Percentiles rank a stretch among this genome's conserved stretches.
These are phyloP conservation scores for Aspergillus amoenus DNA, from an alignment of 2,329 filamentous ascomycete species.

Conservation along the genomic window DNA sequence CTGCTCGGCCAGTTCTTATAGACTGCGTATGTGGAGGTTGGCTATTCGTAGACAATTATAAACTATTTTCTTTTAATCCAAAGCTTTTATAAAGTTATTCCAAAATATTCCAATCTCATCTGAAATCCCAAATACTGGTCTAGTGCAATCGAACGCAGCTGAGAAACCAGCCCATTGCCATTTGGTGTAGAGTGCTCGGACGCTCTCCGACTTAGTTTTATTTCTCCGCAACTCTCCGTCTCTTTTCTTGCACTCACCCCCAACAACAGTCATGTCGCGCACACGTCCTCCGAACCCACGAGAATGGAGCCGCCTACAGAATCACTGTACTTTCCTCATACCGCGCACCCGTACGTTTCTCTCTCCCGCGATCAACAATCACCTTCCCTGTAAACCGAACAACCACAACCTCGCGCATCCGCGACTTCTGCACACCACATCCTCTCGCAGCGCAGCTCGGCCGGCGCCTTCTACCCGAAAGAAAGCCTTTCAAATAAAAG, in stretches of 20 bases:
- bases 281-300: constrained; percentile 16
- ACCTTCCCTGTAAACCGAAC: background rate
- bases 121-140: background rate
- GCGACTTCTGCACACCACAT: constrained; percentile 14
- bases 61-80: background rate
- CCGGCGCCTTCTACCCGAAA: constrained; percentile 14
- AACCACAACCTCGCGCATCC: background rate
- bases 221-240: background rate
- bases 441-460: background rate
- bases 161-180: background rate
- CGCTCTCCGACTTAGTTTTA: background rate
- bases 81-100: background rate
- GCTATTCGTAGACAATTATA: background rate
- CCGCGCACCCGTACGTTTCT: background rate
- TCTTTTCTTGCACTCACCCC: background rate
- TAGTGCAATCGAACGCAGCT: background rate
- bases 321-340: background rate
- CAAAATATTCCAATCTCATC: background rate
- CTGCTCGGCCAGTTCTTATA: background rate
- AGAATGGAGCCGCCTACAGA: constrained; percentile 9
- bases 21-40: background rate
- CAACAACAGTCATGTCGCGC: constrained; percentile 17
- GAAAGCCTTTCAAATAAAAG: background rate
- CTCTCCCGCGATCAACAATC: background rate
- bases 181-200: background rate